These are phyloP conservation scores for Candida maris DNA, from an alignment of 805 yeast genomes.

Conservation along the genomic window DNA sequence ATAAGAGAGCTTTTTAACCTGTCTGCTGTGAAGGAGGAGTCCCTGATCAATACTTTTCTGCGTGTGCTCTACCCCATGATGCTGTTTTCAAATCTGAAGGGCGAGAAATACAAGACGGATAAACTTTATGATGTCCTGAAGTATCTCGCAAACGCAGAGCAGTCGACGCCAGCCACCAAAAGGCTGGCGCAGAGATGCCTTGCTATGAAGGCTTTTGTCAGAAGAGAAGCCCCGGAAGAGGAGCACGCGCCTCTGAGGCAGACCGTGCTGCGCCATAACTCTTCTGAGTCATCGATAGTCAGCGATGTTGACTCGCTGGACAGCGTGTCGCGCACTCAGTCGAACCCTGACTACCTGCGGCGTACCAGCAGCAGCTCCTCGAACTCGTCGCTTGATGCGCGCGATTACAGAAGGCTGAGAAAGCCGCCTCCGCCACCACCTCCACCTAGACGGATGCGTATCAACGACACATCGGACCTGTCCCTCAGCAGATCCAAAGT, in stretches of 20 bases:
- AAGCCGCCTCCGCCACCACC: conserved; percentile 21
- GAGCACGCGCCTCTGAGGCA: conserved; percentile 2
- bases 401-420: conserved; percentile 6
- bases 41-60: conserved; percentile 64
- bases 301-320: conserved; percentile 17
- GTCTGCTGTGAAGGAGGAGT: conserved; percentile 50
- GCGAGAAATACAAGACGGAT: conserved; percentile 53
- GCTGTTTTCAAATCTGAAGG: conserved; percentile 56
- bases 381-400: conserved; percentile 14
- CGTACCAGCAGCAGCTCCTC: conserved; percentile 16
- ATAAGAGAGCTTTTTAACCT: conserved; percentile 74
- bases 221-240: conserved; percentile 1
- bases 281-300: conserved; percentile 15
- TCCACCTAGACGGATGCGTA: conserved; percentile 15
- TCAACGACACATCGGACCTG: conserved; percentile 14
- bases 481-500: conserved; percentile 18
- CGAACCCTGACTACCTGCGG: conserved; percentile 2
- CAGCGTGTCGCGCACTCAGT: conserved; percentile 4
- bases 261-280: conserved; percentile 6
- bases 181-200: conserved; percentile 39
- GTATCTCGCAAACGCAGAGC: conserved; percentile 41
- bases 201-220: conserved; percentile 18
- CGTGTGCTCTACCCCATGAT: conserved; percentile 73
- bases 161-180: conserved; percentile 36
- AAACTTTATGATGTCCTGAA: conserved; percentile 50